A percentile compares a stretch with the other conserved stretches of the same genome.
Conservation (phyloP, 164 flowering plant genomes). For the Taxillus chinensis region DNA sequence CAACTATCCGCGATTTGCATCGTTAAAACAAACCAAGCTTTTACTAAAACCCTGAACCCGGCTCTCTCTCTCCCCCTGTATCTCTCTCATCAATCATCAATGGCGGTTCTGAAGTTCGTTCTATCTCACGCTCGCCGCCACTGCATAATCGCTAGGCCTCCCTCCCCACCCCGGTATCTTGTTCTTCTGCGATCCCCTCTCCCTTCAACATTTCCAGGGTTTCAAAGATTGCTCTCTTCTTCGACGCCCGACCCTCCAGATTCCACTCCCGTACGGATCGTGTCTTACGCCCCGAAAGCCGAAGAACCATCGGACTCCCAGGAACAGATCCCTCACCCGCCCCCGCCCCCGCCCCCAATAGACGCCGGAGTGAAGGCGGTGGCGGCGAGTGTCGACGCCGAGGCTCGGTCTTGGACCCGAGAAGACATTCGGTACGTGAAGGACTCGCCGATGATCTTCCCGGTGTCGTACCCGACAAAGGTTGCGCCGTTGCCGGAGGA, state of each 20-base stretch:
- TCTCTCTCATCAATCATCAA: background rate
- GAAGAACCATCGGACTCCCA: conserved; percentile 16
- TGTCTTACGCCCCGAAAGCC: conserved; percentile 58
- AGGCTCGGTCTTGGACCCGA: conserved; percentile 37
- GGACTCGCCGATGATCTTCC: conserved; percentile 42
- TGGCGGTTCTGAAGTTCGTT: background rate
- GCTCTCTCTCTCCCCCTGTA: background rate
- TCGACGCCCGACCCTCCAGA: conserved; percentile 7
- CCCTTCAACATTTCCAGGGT: conserved; percentile 9
- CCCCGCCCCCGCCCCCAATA: conserved; percentile 5
- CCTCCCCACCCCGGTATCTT: conserved; percentile 9
- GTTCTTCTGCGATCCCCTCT: conserved; percentile 8
- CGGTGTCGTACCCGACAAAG: conserved; percentile 49
- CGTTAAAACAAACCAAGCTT: no score
- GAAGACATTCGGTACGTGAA: conserved; percentile 70
- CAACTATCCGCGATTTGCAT: no score
- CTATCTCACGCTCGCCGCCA: conserved; percentile 7
- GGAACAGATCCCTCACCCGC: conserved; percentile 8
- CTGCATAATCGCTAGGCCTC: conserved; percentile 7
- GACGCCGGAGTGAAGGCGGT: conserved; percentile 1
- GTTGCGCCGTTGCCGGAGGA: conserved; percentile 68
- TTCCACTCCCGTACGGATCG: conserved; percentile 26
- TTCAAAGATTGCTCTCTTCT: conserved; percentile 18
- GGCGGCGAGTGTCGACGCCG: conserved; percentile 7
- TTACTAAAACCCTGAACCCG: background rate